Base-by-base conservation (phyloP, 768 basidiomycete genomes). In the Lepiota brunneoincarnata region DNA sequence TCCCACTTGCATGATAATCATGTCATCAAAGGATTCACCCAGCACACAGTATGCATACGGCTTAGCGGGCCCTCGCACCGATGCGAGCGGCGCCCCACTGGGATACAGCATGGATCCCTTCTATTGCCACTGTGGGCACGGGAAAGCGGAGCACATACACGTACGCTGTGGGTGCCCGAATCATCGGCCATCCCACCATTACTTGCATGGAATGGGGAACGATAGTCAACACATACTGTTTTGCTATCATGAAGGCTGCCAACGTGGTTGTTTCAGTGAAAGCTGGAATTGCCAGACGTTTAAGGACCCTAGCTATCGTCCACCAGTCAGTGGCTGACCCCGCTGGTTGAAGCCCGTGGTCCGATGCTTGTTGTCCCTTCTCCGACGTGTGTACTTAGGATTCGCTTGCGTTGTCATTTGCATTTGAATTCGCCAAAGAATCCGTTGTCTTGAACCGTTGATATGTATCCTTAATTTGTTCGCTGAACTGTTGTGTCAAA, bases 161-260 rank as follows among this genome's bases (percentile, higher is more conserved):
- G 58, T 67, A n/a, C 67, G 70, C 41, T 72, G 72, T 56, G 69
- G 69, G 6, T 73, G 72, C 49, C 63, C 63, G 26, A 72, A 70
- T 55, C 61, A 64, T 49, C 61, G 57, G 23, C 49, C 54, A 10
- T 58, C 62, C n/a, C 51, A 59, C 34, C 67, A 72, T 48, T 67
- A 67, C 31, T 63, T 71, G 65, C 52, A 64, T 49, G 35, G 28
- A 36, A 63, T 65, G 64, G 62, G 67, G 48, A 69, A 71, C 57
- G 69, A 69, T 31, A 70, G 66, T 51, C 70, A 71, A 52, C 57
- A 64, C 34, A 45, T 59, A 24, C 71, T 69, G 69, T 73, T 70
- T 58, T 62, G 68, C 18, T 53, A 58, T 46, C 71, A 70, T 51
- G 57, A 47, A 66, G 44, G 7, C 7, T 62, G 64, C 17, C 55